Conservation (phyloP, 2,329 filamentous ascomycete species). For the Neonectria sp. region DNA sequence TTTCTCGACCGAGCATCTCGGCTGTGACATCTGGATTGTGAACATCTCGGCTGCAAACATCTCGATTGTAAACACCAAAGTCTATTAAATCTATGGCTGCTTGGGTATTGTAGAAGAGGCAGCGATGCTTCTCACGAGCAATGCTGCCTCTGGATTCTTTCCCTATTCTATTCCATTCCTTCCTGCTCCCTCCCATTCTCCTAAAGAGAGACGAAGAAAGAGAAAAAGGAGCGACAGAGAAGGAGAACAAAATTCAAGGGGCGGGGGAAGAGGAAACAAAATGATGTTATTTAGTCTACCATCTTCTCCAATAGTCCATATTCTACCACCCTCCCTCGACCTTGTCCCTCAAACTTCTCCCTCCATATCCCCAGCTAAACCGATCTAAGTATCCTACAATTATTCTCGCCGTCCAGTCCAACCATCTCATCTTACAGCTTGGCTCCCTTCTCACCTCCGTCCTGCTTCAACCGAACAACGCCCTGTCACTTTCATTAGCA, state of each 20-base stretch:
- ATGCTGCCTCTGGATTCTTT: not conserved
- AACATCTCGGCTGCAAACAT: too few species aligned
- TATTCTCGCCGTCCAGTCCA: not conserved
- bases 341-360: not conserved
- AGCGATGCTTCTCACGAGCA: not conserved
- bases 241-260: too few species aligned
- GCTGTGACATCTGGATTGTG: too few species aligned
- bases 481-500: not conserved
- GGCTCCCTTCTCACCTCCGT: not conserved
- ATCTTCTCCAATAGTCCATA: not conserved
- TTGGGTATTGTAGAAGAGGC: too few species aligned
- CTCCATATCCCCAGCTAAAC: not conserved
- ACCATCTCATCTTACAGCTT: not conserved
- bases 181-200: not conserved
- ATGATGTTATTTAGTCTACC: too few species aligned
- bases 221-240: too few species aligned
- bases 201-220: too few species aligned
- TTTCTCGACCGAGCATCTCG: not conserved
- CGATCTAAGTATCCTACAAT: not conserved
- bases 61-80: too few species aligned
- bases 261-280: too few species aligned
- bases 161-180: not conserved
- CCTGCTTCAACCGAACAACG: not conserved
- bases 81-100: too few species aligned
- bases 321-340: not conserved